Evolutionary conservation across 1,139 yeast genomes (phyloP), one percentile per base, ranked within the genome.

Genomic region (Komagataea norvegica): DNA sequence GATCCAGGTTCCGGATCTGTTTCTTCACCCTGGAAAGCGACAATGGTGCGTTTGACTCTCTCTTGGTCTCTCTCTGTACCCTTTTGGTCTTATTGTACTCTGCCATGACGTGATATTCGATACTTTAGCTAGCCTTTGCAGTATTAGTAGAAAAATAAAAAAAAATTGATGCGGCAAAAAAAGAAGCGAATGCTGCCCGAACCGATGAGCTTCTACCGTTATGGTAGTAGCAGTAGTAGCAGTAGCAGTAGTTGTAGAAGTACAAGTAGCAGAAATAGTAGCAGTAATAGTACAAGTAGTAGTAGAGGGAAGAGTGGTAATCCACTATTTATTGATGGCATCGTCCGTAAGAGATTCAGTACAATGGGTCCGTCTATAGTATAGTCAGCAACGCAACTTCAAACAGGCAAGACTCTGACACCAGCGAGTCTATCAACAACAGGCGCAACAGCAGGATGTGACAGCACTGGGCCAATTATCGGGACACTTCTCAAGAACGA

Each of bases 401-500:
- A 79, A 22, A 79, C 79, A 1, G 88, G 88, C 26, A 79, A 63
- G 2, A 79, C 74, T 41, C 78, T 65, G 10, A 78, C 75, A 31
- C 84, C 84, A 3, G 86, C 84, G 15, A 79, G 43, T 47, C 68
- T 70, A 51, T 79, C 87, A 29, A 79, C 60, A 22, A 49, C 74
- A 14, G 97, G 97, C 2, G 96, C 96, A 32, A 91, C 62, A 13
- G 66, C 61, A 1, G 97, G 97, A 57, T 82, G 78, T 33, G 91
- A 80, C 46, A 91, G 72, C 7, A 88, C 47, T 29, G 94, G 93
- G 0, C 98, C 98, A 45, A 91, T 79, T 41, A 85, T 60, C 3
- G 98, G 98, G 55, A 91, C 64, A 3, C 94, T 82, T 56, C 96
- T 72, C 53, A 91, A 70, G 55, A 91, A 89, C 51, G 86, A 85